Evolutionary conservation across 495 filamentous ascomycete species (phyloP).

Genomic region (Lophiostoma macrostomum): DNA sequence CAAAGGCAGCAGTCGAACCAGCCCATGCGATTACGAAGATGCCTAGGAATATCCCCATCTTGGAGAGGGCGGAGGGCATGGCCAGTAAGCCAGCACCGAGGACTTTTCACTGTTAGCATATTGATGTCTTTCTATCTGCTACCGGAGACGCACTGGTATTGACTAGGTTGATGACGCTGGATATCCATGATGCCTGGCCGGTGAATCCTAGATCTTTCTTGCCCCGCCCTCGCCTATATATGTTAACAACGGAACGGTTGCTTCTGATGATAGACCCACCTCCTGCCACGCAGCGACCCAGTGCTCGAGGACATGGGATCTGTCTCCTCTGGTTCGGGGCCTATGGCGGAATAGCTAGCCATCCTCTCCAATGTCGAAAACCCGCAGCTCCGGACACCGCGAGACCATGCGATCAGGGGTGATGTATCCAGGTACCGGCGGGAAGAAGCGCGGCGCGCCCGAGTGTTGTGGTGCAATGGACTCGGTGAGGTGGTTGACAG

Average conservation of each 20-base stretch:
- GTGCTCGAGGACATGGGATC: conserved; percentile 42
- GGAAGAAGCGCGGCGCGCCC: neutral
- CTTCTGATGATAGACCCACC: conserved; percentile 20
- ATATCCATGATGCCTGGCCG: conserved; percentile 83
- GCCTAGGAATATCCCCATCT: conserved; percentile 84
- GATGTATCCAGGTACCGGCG: neutral
- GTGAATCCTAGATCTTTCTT: conserved; percentile 52
- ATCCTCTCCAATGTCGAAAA: conserved; percentile 22
- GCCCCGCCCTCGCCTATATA: conserved; percentile 48
- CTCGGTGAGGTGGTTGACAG: too few species aligned
- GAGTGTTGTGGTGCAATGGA: too few species aligned
- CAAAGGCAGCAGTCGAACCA: conserved; percentile 81
- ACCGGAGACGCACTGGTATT: conserved; percentile 72
- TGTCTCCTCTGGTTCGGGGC: conserved; percentile 35
- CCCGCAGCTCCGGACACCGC: conserved; percentile 40
- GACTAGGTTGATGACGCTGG: conserved; percentile 89
- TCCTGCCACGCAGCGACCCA: conserved; percentile 39
- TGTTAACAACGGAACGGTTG: conserved; percentile 12
- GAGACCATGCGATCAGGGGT: conserved; percentile 21
- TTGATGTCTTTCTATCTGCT: neutral
- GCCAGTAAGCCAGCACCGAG: conserved; percentile 91
- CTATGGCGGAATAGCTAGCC: conserved; percentile 44
- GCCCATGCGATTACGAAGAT: conserved; percentile 86
- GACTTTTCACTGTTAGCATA: conserved; percentile 52
- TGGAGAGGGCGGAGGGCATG: conserved; percentile 89